Conservation (phyloP, 805 yeast species). For the Scheffersomyces lignosus region DNA sequence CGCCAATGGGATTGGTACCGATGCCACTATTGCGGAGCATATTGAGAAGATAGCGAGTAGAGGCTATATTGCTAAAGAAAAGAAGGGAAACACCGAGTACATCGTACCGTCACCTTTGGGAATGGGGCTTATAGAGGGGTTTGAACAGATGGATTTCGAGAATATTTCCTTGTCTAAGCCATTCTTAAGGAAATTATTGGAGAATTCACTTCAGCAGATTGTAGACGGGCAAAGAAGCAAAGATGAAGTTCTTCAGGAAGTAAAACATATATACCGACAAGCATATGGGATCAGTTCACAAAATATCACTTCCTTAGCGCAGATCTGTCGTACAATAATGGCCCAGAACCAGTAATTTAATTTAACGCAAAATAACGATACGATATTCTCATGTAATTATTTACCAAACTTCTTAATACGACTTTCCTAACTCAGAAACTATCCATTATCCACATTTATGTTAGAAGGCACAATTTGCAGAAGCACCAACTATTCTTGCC, state of each 20-base stretch:
- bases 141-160: constrained; percentile 76
- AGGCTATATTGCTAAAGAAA: constrained; percentile 58
- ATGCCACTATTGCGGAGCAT: constrained; percentile 98
- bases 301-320: constrained; percentile 37
- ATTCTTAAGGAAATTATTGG: constrained; percentile 75
- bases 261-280: constrained; percentile 56
- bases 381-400: no score
- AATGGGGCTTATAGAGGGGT: constrained; percentile 83
- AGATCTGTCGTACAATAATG: constrained; percentile 13
- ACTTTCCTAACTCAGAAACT: no score
- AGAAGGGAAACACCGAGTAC: constrained; percentile 36
- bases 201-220: constrained; percentile 61
- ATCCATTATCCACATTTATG: no score
- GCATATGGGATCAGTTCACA: constrained; percentile 54
- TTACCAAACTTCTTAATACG: no score
- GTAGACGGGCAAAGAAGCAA: constrained; percentile 62
- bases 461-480: no score
- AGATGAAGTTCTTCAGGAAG: constrained; percentile 53
- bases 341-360: constrained; percentile 6
- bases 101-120: constrained; percentile 84
- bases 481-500: no score
- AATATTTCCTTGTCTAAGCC: constrained; percentile 81
- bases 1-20: constrained; percentile 96
- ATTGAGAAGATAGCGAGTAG: constrained; percentile 75
- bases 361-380: no score